Base-by-base conservation (phyloP, 78 protist genomes). In the Capsaspora owczarzaki region DNA sequence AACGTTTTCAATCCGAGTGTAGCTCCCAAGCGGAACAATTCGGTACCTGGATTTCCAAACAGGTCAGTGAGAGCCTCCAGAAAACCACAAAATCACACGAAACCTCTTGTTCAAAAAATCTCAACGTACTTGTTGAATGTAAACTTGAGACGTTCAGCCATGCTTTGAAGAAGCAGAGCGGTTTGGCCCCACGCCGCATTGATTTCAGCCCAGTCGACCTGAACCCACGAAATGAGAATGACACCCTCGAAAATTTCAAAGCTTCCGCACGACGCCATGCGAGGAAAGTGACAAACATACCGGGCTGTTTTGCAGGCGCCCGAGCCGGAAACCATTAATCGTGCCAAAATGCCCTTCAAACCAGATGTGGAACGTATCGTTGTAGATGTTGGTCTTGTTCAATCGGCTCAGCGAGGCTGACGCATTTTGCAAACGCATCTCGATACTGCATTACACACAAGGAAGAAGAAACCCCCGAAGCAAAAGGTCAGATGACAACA, bases 151-250 rank as follows among this genome's bases (percentile, higher is more conserved):
- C 78, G 82, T 35, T 61, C 61, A 19, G 91, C 81, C 49, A 94
- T 74, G 44, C 85, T 88, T 43, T 89, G 78, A 46, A 94, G 82
- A 2, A 94, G 81, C 20, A 90, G 83, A 1, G 86, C 89, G 6
- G 93, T 53, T 37, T 89, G 90, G 41, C 97, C 97, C 93, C 93
- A 91, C 31, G 93, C 97, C 1, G 95, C 94, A 66, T 94, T 94
- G 79, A 92, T 86, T 76, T 94, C 97, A 46, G 82, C 78, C 94
- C 94, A 90, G 31, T 87, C 91, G 49, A 85, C 89, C 74, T 81
- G 72, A 22, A 61, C 16, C 19, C 33, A 14, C n/a, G n/a, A n/a
- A n/a, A n/a, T n/a, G n/a, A 70, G n/a, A 3, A 6, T n/a, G 76
- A 22, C 19, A 42, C 12, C 5, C 22, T 70, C 31, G 56, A 6